Percentiles rank a stretch among this genome's conserved stretches.
phyloP scores from a whole-genome alignment of 2,329 filamentous ascomycete genomes.

The Ploettnerulaceae sp. region DNA sequence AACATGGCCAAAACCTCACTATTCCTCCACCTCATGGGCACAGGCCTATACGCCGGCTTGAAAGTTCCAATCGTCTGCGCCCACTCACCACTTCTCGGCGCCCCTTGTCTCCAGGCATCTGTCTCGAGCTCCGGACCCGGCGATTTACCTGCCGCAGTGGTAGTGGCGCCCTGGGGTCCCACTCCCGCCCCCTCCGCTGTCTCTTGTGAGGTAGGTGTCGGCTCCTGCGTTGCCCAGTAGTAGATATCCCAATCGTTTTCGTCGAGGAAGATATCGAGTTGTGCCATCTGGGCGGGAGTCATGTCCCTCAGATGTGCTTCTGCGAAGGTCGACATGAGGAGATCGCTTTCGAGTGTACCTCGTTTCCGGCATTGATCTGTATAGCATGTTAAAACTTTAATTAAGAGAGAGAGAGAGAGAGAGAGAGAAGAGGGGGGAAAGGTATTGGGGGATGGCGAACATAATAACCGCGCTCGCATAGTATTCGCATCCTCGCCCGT shows the following conservation, averaged over 20 bases:
- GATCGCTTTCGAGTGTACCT: conserved; percentile 91
- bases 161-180: conserved; percentile 31
- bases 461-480: conserved; percentile 81
- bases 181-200: conserved; percentile 49
- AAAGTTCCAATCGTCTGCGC: conserved; percentile 93
- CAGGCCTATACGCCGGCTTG: conserved; percentile 86
- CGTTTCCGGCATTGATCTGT: conserved; percentile 94
- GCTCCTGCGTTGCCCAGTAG: conserved; percentile 95
- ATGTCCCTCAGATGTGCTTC: conserved; percentile 71
- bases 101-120: no score
- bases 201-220: conserved; percentile 52
- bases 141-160: conserved; percentile 15
- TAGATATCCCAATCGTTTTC: conserved; percentile 99
- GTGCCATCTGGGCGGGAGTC: conserved; percentile 64
- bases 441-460: conserved; percentile 31
- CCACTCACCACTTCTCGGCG: conserved; percentile 69
- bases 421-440: neutral
- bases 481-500: conserved; percentile 79
- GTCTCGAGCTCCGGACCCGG: no score
- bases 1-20: conserved; percentile 75
- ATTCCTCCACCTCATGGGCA: conserved; percentile 78
- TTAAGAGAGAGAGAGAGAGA: neutral
- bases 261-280: conserved; percentile 91
- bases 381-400: conserved; percentile 1
- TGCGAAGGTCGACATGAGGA: conserved; percentile 94